Evolutionary conservation across 2,329 filamentous ascomycete species (phyloP), one percentile per base, ranked within the genome.

Genomic region (Juglanconis juglandina): DNA sequence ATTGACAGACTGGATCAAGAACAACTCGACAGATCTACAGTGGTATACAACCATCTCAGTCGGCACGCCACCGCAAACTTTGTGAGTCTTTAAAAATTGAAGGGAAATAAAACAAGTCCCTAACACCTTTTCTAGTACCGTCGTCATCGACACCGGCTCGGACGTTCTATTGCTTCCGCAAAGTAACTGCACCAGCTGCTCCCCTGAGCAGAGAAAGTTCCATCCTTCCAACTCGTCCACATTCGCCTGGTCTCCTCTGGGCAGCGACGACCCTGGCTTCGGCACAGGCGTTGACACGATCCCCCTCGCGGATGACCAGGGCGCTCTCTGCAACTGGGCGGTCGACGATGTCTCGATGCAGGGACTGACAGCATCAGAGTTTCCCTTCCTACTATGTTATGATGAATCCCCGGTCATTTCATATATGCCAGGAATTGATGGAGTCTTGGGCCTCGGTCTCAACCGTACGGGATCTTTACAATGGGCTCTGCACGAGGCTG

Each of bases 401-500:
- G 35, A 53, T 14, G 55, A 63, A 42, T 59, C 53, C 5, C 13
- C 47, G 5, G 41, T 41, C 2, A 44, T 63, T n/a, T 53, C 54
- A 5, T 34, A 41, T 11, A 56, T 59, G 52, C 51, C 55, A 5
- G 53, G 53, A 4, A 63, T 63, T 11, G 62, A 63, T n/a, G 62
- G 62, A 3, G 42, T 63, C 6, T 30, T 63, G n/a, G 62, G 62
- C 8, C 33, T 63, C 4, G 39, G 55, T 2, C 39, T 62, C 24
- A 47, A 58, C 33, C 32, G 35, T 2, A 11, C 46, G 1, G 58
- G 44, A 24, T 64, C 68, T 0, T 67, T 66, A 41, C 66, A 68
- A 58, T 73, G 67, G 67, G 69, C 65, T 14, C 66, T 73, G 10
- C 67, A 65, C 44, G 56, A 64, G 6, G 60, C 63, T 3, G 68